These are phyloP conservation scores for Globisporangium polare DNA, from an alignment of 352 stramenopile genomes.

Conservation along the genomic window DNA sequence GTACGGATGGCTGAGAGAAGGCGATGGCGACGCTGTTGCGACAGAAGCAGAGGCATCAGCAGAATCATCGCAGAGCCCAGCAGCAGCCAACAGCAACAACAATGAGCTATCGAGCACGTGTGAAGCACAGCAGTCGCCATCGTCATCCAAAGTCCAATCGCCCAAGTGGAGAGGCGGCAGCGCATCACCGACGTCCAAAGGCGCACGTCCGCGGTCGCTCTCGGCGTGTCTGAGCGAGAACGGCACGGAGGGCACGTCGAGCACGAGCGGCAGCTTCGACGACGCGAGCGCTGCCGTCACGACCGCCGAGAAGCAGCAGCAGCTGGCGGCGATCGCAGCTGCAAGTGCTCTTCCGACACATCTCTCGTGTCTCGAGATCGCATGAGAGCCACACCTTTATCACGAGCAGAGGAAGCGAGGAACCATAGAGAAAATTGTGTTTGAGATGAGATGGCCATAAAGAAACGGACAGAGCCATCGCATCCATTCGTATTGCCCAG, in stretches of 20 bases:
- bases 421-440: background rate
- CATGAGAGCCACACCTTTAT: slow-evolving; percentile 7
- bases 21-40: background rate
- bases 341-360: slow-evolving; percentile 15
- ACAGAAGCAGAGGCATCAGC: background rate
- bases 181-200: slow-evolving; percentile 5
- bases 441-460: background rate
- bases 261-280: slow-evolving; percentile 55
- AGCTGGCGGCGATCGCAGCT: background rate
- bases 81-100: background rate
- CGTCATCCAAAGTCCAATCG: background rate
- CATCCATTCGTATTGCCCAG: background rate
- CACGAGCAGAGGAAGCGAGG: too few relatives aligned
- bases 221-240: slow-evolving; percentile 38
- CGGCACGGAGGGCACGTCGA: slow-evolving; percentile 46
- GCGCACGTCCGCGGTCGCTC: slow-evolving; percentile 34
- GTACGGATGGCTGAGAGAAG: slow-evolving; percentile 51
- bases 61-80: background rate
- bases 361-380: slow-evolving; percentile 45
- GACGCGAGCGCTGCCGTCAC: slow-evolving; percentile 1
- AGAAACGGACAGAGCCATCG: background rate
- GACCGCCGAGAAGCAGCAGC: slow-evolving; percentile 17
- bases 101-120: background rate
- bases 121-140: background rate
- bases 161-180: background rate